A percentile compares a stretch with the other conserved stretches of the same genome.
phyloP scores from a whole-genome alignment of 2,329 filamentous ascomycete genomes.

The Coleophoma cylindrospora region DNA sequence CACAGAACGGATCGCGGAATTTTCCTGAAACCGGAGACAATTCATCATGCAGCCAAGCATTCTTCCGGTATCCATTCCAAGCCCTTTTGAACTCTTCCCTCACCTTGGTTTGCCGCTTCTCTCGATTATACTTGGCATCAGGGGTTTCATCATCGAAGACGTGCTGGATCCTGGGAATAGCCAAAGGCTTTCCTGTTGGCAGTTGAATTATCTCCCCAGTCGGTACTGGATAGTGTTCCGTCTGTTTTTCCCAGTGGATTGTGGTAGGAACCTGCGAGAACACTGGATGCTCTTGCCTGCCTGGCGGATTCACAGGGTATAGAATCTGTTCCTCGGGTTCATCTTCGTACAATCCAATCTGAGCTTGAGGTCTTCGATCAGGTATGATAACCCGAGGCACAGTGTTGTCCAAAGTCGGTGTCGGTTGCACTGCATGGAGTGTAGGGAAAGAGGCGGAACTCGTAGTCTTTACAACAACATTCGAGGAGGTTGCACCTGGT shows the following conservation, averaged over 20 bases:
- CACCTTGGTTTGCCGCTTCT: constrained; percentile 60
- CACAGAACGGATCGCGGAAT: constrained; percentile 78
- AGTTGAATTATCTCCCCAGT: constrained; percentile 67
- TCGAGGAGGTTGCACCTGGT: neutral
- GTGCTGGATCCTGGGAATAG: constrained; percentile 74
- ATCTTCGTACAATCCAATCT: constrained; percentile 9
- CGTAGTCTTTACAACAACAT: neutral
- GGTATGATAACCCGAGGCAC: constrained; percentile 19
- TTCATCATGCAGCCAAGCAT: constrained; percentile 86
- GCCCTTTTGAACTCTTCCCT: constrained; percentile 70
- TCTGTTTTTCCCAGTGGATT: constrained; percentile 69
- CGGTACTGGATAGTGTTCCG: constrained; percentile 74
- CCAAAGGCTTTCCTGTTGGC: constrained; percentile 64
- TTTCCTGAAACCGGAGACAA: constrained; percentile 65
- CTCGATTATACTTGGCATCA: constrained; percentile 54
- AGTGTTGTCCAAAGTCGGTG: constrained; percentile 1
- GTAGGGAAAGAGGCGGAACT: neutral
- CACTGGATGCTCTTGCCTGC: constrained; percentile 17
- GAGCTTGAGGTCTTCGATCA: constrained; percentile 15
- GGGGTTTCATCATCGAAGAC: constrained; percentile 63
- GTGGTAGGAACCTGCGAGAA: constrained; percentile 12
- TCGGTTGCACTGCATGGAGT: neutral
- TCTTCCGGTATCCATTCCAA: constrained; percentile 76
- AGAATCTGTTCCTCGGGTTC: constrained; percentile 11
- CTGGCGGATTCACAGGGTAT: constrained; percentile 21